phyloP scores from a whole-genome alignment of 2,329 filamentous ascomycete species.

The Phaeophleospora eucalypticola region DNA sequence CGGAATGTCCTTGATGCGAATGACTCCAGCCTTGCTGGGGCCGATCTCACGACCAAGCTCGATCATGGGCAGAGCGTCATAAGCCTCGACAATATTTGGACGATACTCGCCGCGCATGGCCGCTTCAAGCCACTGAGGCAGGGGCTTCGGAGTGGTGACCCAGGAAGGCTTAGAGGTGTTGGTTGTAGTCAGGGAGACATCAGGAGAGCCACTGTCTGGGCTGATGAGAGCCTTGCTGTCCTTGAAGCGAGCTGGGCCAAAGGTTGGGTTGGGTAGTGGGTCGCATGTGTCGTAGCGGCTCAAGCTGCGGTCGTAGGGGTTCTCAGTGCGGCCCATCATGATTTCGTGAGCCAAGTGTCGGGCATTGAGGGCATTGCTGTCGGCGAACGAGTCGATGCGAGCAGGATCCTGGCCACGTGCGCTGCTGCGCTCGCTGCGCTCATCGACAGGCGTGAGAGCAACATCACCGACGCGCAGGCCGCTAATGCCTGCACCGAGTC shows the following conservation, averaged over 20 bases:
- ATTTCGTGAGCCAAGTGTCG: slow-evolving; percentile 10
- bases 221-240: slow-evolving; percentile 20
- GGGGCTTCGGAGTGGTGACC: not conserved
- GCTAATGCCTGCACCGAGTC: too few relatives aligned
- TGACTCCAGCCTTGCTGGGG: slow-evolving; percentile 29
- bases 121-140: slow-evolving; percentile 17
- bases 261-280: slow-evolving; percentile 9
- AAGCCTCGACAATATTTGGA: slow-evolving; percentile 26
- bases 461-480: too few relatives aligned
- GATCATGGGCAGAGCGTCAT: slow-evolving; percentile 28
- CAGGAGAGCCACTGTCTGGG: not conserved
- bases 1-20: slow-evolving; percentile 43
- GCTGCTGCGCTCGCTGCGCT: not conserved
- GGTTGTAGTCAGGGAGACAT: not conserved
- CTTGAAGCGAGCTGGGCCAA: slow-evolving; percentile 25
- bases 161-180: not conserved
- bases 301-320: slow-evolving; percentile 16
- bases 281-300: slow-evolving; percentile 10
- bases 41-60: slow-evolving; percentile 33
- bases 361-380: slow-evolving; percentile 1
- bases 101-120: slow-evolving; percentile 18
- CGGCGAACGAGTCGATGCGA: not conserved
- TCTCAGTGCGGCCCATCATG: slow-evolving; percentile 16
- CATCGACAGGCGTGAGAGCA: too few relatives aligned
- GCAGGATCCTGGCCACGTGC: not conserved